Conservation (phyloP, 2,329 filamentous ascomycete species). For the Venturiaceae sp. region DNA sequence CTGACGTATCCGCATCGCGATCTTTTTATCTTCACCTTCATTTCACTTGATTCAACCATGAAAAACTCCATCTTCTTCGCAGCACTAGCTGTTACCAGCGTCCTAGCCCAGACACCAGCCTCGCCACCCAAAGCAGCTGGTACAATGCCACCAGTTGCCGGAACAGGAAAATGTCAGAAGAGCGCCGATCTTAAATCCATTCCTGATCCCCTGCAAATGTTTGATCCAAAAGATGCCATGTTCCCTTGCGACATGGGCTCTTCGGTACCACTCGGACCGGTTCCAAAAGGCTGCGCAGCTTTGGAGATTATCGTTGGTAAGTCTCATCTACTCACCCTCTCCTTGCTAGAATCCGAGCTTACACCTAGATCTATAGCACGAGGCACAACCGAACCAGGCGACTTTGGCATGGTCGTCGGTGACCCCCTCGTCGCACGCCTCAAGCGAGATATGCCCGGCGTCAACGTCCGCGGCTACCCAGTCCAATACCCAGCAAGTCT, state of each 20-base stretch:
- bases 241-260: neutral
- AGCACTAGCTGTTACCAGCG: neutral
- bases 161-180: neutral
- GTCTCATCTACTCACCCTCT: neutral
- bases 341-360: too few relatives aligned
- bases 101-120: neutral
- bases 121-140: neutral
- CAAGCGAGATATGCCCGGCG: neutral
- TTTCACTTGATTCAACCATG: too few relatives aligned
- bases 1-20: too few relatives aligned
- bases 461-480: neutral
- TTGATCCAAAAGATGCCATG: neutral
- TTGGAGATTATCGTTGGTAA: neutral
- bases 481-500: neutral
- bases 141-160: neutral
- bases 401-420: neutral
- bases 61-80: neutral
- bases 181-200: neutral
- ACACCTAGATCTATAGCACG: neutral
- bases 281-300: neutral
- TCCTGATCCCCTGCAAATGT: neutral
- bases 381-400: neutral
- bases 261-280: neutral
- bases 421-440: neutral
- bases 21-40: too few relatives aligned